Evolutionary conservation across 2,329 filamentous ascomycete species (phyloP).

Genomic region (Colletotrichum tropicicola): DNA sequence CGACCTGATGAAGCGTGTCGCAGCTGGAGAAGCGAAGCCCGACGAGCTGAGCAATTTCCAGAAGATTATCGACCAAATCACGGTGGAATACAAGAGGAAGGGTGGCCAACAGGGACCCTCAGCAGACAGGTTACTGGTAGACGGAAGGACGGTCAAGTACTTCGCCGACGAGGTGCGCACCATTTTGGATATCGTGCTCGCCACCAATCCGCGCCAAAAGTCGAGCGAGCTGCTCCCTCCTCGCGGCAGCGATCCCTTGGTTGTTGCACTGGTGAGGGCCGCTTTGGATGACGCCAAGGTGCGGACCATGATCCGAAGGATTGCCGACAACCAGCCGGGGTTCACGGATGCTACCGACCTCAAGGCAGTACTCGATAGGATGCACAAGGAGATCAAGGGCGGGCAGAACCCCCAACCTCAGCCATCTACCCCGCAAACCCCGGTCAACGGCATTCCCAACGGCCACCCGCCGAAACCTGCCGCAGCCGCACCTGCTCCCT

Average conservation of each 20-base stretch:
- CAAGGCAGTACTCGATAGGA: conserved; percentile 59
- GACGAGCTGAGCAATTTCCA: conserved; percentile 81
- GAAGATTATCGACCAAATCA: conserved; percentile 82
- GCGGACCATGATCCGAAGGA: conserved; percentile 60
- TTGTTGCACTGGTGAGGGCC: conserved; percentile 66
- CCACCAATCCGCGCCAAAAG: conserved; percentile 65
- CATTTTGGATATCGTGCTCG: conserved; percentile 67
- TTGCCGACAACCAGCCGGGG: conserved; percentile 59
- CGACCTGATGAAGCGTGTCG: conserved; percentile 84
- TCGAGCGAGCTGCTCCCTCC: conserved; percentile 62
- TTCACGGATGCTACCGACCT: conserved; percentile 63
- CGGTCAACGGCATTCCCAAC: conserved; percentile 43
- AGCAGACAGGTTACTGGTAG: conserved; percentile 63
- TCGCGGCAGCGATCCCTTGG: conserved; percentile 61
- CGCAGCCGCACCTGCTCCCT: conserved; percentile 11
- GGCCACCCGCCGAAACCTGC: conserved; percentile 34
- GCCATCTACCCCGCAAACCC: conserved; percentile 38
- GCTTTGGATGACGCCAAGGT: conserved; percentile 61
- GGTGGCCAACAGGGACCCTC: conserved; percentile 61
- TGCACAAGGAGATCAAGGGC: conserved; percentile 48
- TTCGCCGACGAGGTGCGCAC: conserved; percentile 67
- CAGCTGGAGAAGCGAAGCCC: conserved; percentile 73
- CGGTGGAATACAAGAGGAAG: conserved; percentile 63
- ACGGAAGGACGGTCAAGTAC: conserved; percentile 65
- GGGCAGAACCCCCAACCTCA: conserved; percentile 36